A percentile compares a stretch with the other conserved stretches of the same genome.
Evolutionary conservation across 2,329 filamentous ascomycete species (phyloP).

Genomic region (Penicillium rolfsii): DNA sequence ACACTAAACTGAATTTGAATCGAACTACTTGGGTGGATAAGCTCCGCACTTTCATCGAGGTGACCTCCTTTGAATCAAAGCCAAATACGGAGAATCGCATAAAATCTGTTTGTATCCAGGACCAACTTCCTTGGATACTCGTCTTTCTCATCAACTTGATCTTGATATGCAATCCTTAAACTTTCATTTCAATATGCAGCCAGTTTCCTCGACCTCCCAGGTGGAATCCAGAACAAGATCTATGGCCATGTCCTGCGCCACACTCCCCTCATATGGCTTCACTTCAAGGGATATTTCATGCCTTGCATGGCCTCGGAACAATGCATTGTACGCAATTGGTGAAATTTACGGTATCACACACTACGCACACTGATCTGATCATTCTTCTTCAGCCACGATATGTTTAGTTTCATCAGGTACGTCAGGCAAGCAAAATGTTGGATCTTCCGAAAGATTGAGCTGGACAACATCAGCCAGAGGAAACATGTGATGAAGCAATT

Average conservation of each 20-base stretch:
- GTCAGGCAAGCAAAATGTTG: background rate
- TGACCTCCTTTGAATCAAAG: background rate
- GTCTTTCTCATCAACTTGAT: background rate
- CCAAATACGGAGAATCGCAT: background rate
- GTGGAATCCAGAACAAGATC: background rate
- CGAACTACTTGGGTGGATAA: background rate
- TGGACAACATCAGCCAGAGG: background rate
- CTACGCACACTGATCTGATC: background rate
- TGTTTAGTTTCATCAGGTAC: background rate
- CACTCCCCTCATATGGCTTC: too few relatives aligned
- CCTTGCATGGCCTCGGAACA: too few relatives aligned
- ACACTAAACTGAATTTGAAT: background rate
- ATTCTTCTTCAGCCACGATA: background rate
- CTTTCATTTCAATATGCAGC: background rate
- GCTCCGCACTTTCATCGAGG: too few relatives aligned
- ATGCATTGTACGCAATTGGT: background rate
- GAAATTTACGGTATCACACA: fast-evolving
- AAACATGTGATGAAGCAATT: background rate
- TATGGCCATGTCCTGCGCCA: background rate
- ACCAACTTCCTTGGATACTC: background rate
- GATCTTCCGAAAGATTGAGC: background rate
- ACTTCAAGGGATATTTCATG: too few relatives aligned
- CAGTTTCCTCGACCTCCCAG: background rate
- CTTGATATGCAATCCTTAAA: too few relatives aligned
- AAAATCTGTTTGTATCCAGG: background rate